These are phyloP conservation scores for Anisodus acutangulus DNA, from an alignment of 257 asterid species.

Conservation along the genomic window DNA sequence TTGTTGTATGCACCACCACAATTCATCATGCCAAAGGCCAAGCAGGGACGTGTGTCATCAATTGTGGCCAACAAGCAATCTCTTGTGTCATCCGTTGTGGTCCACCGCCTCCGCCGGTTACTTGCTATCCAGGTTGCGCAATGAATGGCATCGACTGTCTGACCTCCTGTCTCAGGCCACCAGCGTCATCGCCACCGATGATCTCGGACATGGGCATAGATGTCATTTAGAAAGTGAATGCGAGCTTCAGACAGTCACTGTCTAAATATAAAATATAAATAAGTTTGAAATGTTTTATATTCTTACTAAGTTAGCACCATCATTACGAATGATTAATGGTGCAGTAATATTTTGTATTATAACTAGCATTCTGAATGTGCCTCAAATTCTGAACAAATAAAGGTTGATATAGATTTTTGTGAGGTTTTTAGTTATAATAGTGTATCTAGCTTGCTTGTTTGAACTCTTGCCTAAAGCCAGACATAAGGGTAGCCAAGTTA, in stretches of 20 bases:
- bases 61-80: constrained; percentile 25
- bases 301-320: background rate
- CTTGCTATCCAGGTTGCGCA: constrained; percentile 33
- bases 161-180: constrained; percentile 15
- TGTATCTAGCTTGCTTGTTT: too few relatives aligned
- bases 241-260: background rate
- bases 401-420: too few relatives aligned
- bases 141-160: background rate
- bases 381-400: background rate
- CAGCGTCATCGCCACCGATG: background rate
- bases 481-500: too few relatives aligned
- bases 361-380: too few relatives aligned
- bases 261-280: background rate
- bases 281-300: background rate
- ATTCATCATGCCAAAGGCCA: constrained; percentile 8
- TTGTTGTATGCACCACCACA: constrained; percentile 1
- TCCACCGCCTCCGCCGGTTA: background rate
- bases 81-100: constrained; percentile 15
- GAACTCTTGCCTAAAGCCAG: too few relatives aligned
- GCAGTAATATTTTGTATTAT: too few relatives aligned
- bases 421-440: too few relatives aligned
- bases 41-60: constrained; percentile 1
- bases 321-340: too few relatives aligned
- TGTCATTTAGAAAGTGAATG: background rate
- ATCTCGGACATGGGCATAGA: background rate